Conservation (phyloP, 2,329 filamentous ascomycete species). For the Aspergillus sp. region DNA sequence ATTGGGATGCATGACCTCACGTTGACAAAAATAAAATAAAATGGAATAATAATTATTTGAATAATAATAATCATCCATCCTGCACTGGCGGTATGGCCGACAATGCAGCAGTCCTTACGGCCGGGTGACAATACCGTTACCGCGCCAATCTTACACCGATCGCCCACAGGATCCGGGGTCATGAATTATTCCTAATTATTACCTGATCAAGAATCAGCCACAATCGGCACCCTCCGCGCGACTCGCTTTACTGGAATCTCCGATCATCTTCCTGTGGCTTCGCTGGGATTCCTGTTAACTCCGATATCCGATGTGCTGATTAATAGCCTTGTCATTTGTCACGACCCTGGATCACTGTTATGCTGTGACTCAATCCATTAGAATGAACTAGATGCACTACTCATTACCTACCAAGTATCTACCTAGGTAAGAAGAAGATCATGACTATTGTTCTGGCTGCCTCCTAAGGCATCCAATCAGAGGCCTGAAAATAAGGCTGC, state of each 20-base stretch:
- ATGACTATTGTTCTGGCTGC: too few relatives aligned
- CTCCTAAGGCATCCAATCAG: conserved; percentile 8
- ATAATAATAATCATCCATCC: neutral
- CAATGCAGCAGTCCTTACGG: neutral
- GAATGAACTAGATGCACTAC: too few relatives aligned
- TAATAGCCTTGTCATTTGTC: too few relatives aligned
- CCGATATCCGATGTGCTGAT: too few relatives aligned
- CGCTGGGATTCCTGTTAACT: neutral
- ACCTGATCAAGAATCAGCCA: neutral
- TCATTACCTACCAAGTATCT: too few relatives aligned
- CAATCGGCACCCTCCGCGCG: neutral
- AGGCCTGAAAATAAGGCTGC: neutral
- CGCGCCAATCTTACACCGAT: neutral
- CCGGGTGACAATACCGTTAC: neutral
- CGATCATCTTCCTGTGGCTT: neutral
- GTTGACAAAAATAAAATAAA: neutral
- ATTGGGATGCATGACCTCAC: neutral
- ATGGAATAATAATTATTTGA: too few relatives aligned
- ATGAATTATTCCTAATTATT: neutral
- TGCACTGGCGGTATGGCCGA: neutral
- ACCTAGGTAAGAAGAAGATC: too few relatives aligned
- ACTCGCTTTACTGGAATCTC: neutral
- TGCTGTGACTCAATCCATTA: too few relatives aligned
- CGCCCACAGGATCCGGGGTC: neutral
- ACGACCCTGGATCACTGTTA: too few relatives aligned